Conservation (phyloP, 192 early-diverging fungal genomes). For the Gigaspora rosea region DNA sequence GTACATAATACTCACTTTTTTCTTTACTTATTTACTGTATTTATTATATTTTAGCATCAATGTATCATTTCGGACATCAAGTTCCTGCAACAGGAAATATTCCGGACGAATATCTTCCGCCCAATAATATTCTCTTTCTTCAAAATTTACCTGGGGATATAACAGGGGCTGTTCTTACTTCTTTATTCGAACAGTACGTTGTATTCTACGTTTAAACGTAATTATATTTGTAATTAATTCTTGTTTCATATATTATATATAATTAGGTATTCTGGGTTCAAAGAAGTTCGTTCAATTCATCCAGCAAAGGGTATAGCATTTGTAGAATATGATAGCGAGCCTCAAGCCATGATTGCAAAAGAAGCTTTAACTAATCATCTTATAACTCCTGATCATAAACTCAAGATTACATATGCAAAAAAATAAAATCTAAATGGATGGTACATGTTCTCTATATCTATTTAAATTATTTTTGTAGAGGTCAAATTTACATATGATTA, state of each 20-base stretch:
- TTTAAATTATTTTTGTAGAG: too few species aligned
- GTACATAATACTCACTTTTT: too few species aligned
- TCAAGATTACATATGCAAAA: conserved; percentile 86
- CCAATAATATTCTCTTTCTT: conserved; percentile 94
- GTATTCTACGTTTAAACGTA: neutral
- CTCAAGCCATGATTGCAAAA: conserved; percentile 79
- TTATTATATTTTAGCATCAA: conserved; percentile 12
- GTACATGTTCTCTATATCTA: too few species aligned
- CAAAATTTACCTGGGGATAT: conserved; percentile 81
- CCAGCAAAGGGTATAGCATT: conserved; percentile 93
- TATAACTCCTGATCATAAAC: conserved; percentile 65
- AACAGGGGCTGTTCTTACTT: conserved; percentile 60
- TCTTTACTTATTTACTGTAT: too few species aligned
- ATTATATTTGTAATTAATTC: too few species aligned
- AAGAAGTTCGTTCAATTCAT: conserved; percentile 93
- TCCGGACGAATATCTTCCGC: conserved; percentile 76
- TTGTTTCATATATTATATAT: neutral
- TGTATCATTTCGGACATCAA: conserved; percentile 30
- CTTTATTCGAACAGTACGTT: conserved; percentile 75
- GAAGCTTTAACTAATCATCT: conserved; percentile 63
- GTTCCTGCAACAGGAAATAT: conserved; percentile 41
- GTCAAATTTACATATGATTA: too few species aligned
- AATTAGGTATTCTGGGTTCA: conserved; percentile 78
- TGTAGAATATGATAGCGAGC: conserved; percentile 92
- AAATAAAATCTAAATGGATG: conserved; percentile 48